Conservation (phyloP, 768 basidiomycete genomes). For the Candolleomyces efflorescens region DNA sequence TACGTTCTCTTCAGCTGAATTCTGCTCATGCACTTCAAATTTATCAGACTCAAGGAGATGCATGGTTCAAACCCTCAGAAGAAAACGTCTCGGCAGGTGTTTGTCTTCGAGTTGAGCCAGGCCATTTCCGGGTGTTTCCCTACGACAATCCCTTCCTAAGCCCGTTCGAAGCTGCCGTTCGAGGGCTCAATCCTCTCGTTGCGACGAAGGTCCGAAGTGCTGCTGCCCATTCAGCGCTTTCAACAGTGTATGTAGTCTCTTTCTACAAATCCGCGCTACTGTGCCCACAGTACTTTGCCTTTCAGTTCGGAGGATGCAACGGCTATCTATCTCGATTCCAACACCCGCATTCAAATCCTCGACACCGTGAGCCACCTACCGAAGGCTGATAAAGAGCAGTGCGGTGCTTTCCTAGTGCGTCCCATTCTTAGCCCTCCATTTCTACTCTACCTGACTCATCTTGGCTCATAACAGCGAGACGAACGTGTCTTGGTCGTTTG, state of each 20-base stretch:
- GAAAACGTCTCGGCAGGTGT: slow-evolving; percentile 80
- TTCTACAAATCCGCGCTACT: background rate
- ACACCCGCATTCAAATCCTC: slow-evolving; percentile 86
- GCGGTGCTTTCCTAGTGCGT: slow-evolving; percentile 80
- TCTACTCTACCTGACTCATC: slow-evolving; percentile 4
- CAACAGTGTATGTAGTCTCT: slow-evolving; percentile 46
- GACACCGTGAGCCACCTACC: slow-evolving; percentile 65
- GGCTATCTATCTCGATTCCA: slow-evolving; percentile 66
- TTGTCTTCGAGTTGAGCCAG: slow-evolving; percentile 64
- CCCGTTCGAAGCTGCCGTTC: slow-evolving; percentile 79
- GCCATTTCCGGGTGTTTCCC: slow-evolving; percentile 77
- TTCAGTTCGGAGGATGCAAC: slow-evolving; percentile 53
- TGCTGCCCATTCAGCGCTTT: slow-evolving; percentile 74
- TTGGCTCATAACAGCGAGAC: slow-evolving; percentile 54
- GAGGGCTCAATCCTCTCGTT: slow-evolving; percentile 74
- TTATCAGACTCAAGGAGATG: slow-evolving; percentile 71
- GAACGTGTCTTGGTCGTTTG: slow-evolving; percentile 81
- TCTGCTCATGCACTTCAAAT: background rate
- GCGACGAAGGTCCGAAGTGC: slow-evolving; percentile 79
- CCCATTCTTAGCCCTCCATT: slow-evolving; percentile 1
- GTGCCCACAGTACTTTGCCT: background rate
- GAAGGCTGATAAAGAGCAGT: slow-evolving; percentile 86
- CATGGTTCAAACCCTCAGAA: slow-evolving; percentile 84
- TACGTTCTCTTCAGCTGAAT: slow-evolving; percentile 2
- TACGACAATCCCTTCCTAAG: slow-evolving; percentile 79